These are phyloP conservation scores for Coemansia sp. DNA, from an alignment of 192 early-diverging fungal species.

Conservation along the genomic window DNA sequence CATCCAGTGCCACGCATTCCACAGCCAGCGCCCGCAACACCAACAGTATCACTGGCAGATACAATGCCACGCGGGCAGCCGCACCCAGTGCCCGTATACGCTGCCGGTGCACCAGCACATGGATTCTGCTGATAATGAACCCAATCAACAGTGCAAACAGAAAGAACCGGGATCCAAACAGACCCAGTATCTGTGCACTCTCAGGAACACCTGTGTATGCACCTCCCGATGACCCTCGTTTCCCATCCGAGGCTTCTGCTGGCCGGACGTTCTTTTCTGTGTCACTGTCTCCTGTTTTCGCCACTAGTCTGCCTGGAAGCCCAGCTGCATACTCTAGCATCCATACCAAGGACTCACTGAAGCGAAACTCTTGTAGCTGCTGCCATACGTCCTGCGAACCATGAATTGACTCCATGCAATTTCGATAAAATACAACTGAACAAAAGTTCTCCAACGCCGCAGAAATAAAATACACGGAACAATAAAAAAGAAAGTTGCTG, in stretches of 20 bases:
- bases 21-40: slow-evolving; percentile 20
- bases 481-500: background rate
- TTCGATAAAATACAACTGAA: background rate
- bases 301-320: slow-evolving; percentile 14
- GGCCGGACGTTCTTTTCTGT: background rate
- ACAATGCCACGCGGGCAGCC: slow-evolving; percentile 28
- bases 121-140: slow-evolving; percentile 47
- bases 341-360: slow-evolving; percentile 18
- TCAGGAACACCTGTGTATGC: slow-evolving; percentile 5
- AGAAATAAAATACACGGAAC: background rate
- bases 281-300: background rate
- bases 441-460: background rate
- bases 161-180: slow-evolving; percentile 52
- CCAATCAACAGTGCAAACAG: slow-evolving; percentile 26
- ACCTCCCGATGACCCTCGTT: background rate
- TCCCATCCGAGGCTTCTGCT: background rate
- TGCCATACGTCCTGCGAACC: slow-evolving; percentile 48
- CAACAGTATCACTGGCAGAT: slow-evolving; percentile 25
- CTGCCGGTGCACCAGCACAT: slow-evolving; percentile 46
- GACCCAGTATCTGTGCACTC: slow-evolving; percentile 37
- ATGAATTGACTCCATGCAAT: slow-evolving; percentile 5
- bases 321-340: slow-evolving; percentile 19
- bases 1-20: slow-evolving; percentile 13
- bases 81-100: slow-evolving; percentile 34
- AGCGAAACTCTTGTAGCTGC: slow-evolving; percentile 36